A percentile compares a stretch with the other conserved stretches of the same genome.
phyloP scores from a whole-genome alignment of 345 rosid genomes.

The Populus nigra region DNA sequence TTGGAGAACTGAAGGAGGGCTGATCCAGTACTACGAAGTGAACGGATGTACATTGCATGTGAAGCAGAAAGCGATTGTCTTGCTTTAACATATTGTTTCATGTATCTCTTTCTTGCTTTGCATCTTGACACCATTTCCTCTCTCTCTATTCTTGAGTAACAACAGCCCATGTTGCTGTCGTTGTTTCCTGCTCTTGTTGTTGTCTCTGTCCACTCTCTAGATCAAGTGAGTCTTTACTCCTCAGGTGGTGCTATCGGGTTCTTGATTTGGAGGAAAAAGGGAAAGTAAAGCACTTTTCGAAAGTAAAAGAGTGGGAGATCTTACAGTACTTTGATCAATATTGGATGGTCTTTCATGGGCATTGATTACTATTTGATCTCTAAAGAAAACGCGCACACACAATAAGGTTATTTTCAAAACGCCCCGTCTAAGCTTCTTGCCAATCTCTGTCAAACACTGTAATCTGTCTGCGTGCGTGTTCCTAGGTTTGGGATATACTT shows the following conservation, averaged over 20 bases:
- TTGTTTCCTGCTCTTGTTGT: not conserved
- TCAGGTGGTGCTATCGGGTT: not conserved
- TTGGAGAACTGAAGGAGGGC: slow-evolving; percentile 73
- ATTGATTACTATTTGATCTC: not conserved
- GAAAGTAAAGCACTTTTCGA: not conserved
- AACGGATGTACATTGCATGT: slow-evolving; percentile 84
- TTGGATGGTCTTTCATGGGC: slow-evolving; percentile 5
- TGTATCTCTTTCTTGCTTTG: slow-evolving; percentile 83
- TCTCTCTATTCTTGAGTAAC: slow-evolving; percentile 71
- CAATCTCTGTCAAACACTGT: not conserved
- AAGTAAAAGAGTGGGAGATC: not conserved
- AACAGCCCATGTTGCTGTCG: slow-evolving; percentile 64
- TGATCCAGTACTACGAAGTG: slow-evolving; percentile 78
- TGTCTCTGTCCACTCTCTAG: not conserved
- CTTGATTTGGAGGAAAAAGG: slow-evolving; percentile 8
- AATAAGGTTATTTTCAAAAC: not conserved
- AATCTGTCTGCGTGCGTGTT: not conserved
- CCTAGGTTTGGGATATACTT: not conserved
- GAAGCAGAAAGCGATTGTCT: slow-evolving; percentile 76
- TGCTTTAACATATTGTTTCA: slow-evolving; percentile 77
- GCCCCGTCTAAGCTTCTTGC: not conserved
- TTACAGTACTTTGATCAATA: slow-evolving; percentile 8
- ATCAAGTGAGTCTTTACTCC: not conserved
- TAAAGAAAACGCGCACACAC: not conserved
- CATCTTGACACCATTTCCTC: slow-evolving; percentile 86